Conservation (phyloP, 768 basidiomycete species). For the Lentinula sp. region DNA sequence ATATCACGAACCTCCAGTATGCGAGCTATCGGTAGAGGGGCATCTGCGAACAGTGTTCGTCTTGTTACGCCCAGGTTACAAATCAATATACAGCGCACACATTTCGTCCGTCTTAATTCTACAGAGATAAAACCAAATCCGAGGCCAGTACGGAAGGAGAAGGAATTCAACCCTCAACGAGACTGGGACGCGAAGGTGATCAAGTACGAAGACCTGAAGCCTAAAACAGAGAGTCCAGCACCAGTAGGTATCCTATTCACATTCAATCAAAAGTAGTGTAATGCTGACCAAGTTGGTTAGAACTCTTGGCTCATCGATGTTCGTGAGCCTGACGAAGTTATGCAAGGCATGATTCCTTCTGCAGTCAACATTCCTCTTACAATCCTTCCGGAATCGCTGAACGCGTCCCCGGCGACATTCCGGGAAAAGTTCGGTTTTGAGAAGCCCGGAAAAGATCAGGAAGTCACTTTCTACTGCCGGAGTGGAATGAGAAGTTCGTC, state of each 20-base stretch:
- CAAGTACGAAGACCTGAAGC: slow-evolving; percentile 77
- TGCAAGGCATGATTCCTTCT: slow-evolving; percentile 89
- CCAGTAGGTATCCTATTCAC: slow-evolving; percentile 30
- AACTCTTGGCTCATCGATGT: slow-evolving; percentile 79
- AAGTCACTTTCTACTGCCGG: slow-evolving; percentile 86
- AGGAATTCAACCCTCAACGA: slow-evolving; percentile 33
- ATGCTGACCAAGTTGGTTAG: slow-evolving; percentile 27
- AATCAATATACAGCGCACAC: neutral
- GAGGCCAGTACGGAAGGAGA: slow-evolving; percentile 23
- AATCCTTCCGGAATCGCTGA: slow-evolving; percentile 61
- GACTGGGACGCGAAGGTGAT: slow-evolving; percentile 77
- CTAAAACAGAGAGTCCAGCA: slow-evolving; percentile 70
- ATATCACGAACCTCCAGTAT: slow-evolving; percentile 3
- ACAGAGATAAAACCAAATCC: slow-evolving; percentile 13
- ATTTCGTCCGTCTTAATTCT: slow-evolving; percentile 12
- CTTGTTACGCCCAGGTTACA: neutral
- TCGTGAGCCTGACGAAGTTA: slow-evolving; percentile 88
- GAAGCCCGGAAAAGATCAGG: slow-evolving; percentile 65
- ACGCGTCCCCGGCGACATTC: slow-evolving; percentile 51
- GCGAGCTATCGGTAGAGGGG: neutral
- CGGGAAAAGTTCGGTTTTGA: slow-evolving; percentile 62
- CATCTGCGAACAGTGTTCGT: neutral
- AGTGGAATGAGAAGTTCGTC: slow-evolving; percentile 80
- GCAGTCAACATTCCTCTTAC: slow-evolving; percentile 87
- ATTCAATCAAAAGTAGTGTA: neutral